Evolutionary conservation across 2,329 filamentous ascomycete genomes (phyloP).

Genomic region (Niveomyces coronatus): DNA sequence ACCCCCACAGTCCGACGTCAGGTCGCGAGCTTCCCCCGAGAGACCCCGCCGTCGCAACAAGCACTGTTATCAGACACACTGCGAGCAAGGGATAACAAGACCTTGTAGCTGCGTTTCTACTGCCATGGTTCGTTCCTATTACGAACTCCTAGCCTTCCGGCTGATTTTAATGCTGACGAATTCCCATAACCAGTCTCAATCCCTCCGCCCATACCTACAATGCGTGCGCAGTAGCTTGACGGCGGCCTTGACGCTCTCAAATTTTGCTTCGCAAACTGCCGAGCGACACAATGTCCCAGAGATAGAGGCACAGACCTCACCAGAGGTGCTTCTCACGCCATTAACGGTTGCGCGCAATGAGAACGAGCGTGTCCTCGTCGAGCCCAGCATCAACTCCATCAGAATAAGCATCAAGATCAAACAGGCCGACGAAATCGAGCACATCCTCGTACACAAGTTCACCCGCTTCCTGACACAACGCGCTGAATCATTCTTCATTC

Average conservation of each 20-base stretch:
- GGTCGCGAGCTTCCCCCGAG: slow-evolving; percentile 18
- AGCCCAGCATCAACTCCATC: slow-evolving; percentile 94
- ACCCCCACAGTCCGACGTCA: slow-evolving; percentile 26
- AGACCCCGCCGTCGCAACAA: slow-evolving; percentile 9
- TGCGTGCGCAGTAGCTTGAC: slow-evolving; percentile 92
- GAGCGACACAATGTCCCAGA: slow-evolving; percentile 98
- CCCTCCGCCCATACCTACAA: slow-evolving; percentile 89
- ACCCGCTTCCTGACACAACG: slow-evolving; percentile 92
- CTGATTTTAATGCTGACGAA: no score
- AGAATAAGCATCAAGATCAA: slow-evolving; percentile 98
- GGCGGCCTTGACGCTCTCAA: slow-evolving; percentile 75
- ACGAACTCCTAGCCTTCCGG: no score
- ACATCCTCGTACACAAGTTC: slow-evolving; percentile 97
- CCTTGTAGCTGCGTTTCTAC: no score
- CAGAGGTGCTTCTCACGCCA: slow-evolving; percentile 87
- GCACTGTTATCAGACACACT: slow-evolving; percentile 6
- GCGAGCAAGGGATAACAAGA: no score
- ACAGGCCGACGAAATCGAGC: slow-evolving; percentile 97
- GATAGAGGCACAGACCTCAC: slow-evolving; percentile 85
- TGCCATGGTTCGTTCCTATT: slow-evolving; percentile 9
- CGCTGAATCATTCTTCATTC: slow-evolving; percentile 93
- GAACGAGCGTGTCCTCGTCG: slow-evolving; percentile 91
- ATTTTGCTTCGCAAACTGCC: slow-evolving; percentile 94
- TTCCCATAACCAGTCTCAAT: slow-evolving; percentile 63
- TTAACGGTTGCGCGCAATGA: slow-evolving; percentile 89